These are phyloP conservation scores for Phytophthora pisi DNA, from an alignment of 352 stramenopile genomes.

Conservation along the genomic window DNA sequence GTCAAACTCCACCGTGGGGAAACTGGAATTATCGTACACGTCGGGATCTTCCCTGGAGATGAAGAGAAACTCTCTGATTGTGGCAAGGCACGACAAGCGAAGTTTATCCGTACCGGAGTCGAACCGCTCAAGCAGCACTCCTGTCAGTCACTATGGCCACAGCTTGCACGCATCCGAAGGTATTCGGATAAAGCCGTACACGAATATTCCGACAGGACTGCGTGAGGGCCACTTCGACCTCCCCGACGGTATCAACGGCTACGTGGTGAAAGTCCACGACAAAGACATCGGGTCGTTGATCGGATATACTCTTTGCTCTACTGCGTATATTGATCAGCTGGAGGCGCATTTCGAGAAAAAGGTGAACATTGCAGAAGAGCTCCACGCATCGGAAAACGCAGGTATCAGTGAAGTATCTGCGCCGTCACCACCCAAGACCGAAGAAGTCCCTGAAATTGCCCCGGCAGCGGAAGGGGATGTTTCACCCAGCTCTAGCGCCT, in stretches of 20 bases:
- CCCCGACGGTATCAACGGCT: slow-evolving; percentile 71
- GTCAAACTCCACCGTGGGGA: slow-evolving; percentile 44
- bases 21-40: slow-evolving; percentile 45
- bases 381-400: slow-evolving; percentile 37
- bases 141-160: slow-evolving; percentile 30
- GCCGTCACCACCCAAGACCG: slow-evolving; percentile 23
- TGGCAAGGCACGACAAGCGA: slow-evolving; percentile 36
- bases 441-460: slow-evolving; percentile 18
- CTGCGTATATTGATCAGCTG: slow-evolving; percentile 73
- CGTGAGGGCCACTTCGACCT: slow-evolving; percentile 78
- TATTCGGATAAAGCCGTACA: slow-evolving; percentile 64
- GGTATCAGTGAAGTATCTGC: slow-evolving; percentile 26
- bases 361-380: slow-evolving; percentile 57
- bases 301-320: slow-evolving; percentile 78
- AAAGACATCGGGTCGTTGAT: slow-evolving; percentile 86
- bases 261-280: slow-evolving; percentile 81
- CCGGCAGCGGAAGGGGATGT: slow-evolving; percentile 1
- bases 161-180: slow-evolving; percentile 38
- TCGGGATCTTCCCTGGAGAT: slow-evolving; percentile 53
- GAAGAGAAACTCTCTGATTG: slow-evolving; percentile 34
- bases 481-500: slow-evolving; percentile 11
- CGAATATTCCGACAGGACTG: slow-evolving; percentile 48
- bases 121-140: slow-evolving; percentile 36
- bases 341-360: slow-evolving; percentile 63
- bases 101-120: slow-evolving; percentile 45